Percentiles rank a stretch among this genome's conserved stretches.
These are phyloP conservation scores for Podila verticillata DNA, from an alignment of 192 early-diverging fungal species.

Conservation along the genomic window DNA sequence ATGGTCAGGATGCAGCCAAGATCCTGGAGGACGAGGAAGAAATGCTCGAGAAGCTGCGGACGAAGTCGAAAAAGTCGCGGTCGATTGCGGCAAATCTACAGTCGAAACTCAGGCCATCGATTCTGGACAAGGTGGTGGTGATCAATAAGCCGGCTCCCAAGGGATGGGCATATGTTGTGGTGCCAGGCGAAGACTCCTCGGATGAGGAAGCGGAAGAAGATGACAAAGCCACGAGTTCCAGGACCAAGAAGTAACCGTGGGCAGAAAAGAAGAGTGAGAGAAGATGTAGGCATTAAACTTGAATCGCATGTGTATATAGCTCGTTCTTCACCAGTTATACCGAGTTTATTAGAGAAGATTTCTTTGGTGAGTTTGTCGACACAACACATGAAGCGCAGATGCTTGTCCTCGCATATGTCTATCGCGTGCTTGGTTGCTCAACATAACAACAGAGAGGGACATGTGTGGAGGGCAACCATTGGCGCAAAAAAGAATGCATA, in stretches of 20 bases:
- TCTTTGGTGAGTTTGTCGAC: too few species aligned
- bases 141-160: constrained; percentile 53
- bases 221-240: neutral
- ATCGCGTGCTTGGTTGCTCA: neutral
- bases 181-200: constrained; percentile 50
- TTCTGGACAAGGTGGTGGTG: constrained; percentile 33
- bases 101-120: constrained; percentile 35
- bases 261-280: neutral
- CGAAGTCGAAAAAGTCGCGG: constrained; percentile 42
- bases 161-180: constrained; percentile 57
- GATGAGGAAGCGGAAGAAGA: constrained; percentile 29
- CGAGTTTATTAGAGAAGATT: too few species aligned
- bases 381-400: too few species aligned
- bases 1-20: constrained; percentile 3
- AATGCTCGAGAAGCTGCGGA: constrained; percentile 23
- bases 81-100: constrained; percentile 28
- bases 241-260: neutral
- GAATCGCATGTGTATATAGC: too few species aligned
- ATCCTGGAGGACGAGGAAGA: constrained; percentile 26
- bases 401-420: too few species aligned
- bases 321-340: too few species aligned
- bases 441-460: neutral
- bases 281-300: neutral
- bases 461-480: neutral
- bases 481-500: neutral